These are phyloP conservation scores for Stachybotrys elegans DNA, from an alignment of 2,329 filamentous ascomycete genomes.

Conservation along the genomic window DNA sequence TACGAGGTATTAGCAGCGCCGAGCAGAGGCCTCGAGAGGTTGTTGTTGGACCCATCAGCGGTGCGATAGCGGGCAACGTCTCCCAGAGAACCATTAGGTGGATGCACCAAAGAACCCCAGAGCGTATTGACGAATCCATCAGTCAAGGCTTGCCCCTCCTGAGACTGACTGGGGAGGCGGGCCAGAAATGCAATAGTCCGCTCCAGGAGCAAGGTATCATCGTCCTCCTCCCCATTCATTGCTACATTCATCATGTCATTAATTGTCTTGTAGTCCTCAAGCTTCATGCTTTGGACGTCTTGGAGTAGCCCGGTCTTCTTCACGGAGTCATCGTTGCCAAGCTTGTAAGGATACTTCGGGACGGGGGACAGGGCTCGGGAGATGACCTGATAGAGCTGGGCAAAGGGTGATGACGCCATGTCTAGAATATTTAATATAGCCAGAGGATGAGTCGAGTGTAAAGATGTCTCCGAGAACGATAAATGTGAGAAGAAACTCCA, in stretches of 20 bases:
- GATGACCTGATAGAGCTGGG: background rate
- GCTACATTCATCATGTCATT: background rate
- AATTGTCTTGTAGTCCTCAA: background rate
- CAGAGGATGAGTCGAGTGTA: background rate
- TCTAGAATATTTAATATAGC: background rate
- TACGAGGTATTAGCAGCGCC: conserved; percentile 13
- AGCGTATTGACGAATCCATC: background rate
- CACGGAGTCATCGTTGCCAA: background rate
- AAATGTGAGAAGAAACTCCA: too few relatives aligned
- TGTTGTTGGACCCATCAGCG: conserved; percentile 15
- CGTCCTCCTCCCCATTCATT: background rate
- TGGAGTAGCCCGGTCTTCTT: background rate
- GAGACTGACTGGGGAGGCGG: background rate
- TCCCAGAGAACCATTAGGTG: background rate
- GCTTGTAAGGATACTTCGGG: background rate
- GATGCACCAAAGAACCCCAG: background rate
- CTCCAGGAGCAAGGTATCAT: background rate
- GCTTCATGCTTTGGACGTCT: background rate
- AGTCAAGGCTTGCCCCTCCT: background rate
- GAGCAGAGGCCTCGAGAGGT: conserved; percentile 6
- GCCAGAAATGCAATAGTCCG: background rate
- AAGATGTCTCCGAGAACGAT: background rate
- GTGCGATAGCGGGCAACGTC: conserved; percentile 12
- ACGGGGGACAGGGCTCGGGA: background rate
- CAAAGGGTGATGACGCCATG: background rate